These are phyloP conservation scores for Xylaria sp. DNA, from an alignment of 2,329 filamentous ascomycete genomes.

Conservation along the genomic window DNA sequence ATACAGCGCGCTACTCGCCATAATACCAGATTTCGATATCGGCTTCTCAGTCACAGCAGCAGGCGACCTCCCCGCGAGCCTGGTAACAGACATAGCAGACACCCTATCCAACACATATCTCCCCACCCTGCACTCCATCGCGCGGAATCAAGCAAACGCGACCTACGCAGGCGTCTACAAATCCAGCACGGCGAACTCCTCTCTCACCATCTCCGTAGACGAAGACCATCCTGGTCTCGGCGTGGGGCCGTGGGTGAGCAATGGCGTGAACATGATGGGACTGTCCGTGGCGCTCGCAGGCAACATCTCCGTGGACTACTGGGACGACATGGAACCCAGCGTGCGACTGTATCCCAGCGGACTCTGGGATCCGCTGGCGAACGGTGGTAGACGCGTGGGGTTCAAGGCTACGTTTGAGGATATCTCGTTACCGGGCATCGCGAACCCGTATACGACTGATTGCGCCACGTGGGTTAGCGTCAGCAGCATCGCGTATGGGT, in stretches of 20 bases:
- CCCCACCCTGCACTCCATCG: constrained; percentile 46
- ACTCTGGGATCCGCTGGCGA: constrained; percentile 42
- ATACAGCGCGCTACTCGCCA: constrained; percentile 48
- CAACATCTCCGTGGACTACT: constrained; percentile 39
- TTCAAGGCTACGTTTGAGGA: constrained; percentile 53
- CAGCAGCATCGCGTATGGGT: constrained; percentile 44
- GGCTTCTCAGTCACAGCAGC: constrained; percentile 50
- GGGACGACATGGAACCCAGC: constrained; percentile 43
- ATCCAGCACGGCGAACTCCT: constrained; percentile 45
- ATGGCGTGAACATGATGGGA: constrained; percentile 50
- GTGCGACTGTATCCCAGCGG: constrained; percentile 51
- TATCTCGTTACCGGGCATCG: constrained; percentile 35
- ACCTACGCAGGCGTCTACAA: constrained; percentile 47
- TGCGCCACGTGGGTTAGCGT: constrained; percentile 46
- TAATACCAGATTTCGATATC: constrained; percentile 52
- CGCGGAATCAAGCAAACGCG: constrained; percentile 46
- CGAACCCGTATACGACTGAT: constrained; percentile 44
- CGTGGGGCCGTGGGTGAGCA: constrained; percentile 50
- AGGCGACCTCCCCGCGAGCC: constrained; percentile 44
- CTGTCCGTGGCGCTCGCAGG: constrained; percentile 41
- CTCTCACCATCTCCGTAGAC: constrained; percentile 47
- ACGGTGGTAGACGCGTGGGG: constrained; percentile 46
- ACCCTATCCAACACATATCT: constrained; percentile 48
- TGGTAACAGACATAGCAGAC: constrained; percentile 50
- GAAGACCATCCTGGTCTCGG: constrained; percentile 46